Evolutionary conservation across 345 rosid species (phyloP).

Genomic region (Rhizophora mangle): DNA sequence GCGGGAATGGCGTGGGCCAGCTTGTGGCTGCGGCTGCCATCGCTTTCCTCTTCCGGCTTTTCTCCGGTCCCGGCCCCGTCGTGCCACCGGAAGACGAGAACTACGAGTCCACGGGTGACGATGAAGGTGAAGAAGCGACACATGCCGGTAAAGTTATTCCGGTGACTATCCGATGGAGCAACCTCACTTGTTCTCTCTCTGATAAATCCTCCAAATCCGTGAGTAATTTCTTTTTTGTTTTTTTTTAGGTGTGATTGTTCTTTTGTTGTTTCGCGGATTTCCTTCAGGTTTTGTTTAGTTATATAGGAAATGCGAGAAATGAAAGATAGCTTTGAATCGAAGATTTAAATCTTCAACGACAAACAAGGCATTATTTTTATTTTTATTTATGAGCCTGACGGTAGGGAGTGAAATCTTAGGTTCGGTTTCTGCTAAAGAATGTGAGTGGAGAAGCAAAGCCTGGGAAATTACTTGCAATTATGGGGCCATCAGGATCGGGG

Average conservation of each 20-base stretch:
- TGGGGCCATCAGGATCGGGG: constrained; percentile 99
- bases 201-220: constrained; percentile 76
- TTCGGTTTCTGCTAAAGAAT: constrained; percentile 75
- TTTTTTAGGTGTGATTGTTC: too few relatives aligned
- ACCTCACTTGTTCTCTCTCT: constrained; percentile 77
- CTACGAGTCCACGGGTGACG: constrained; percentile 12
- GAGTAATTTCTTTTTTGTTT: constrained; percentile 15
- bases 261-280: not conserved
- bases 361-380: too few relatives aligned
- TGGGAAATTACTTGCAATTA: constrained; percentile 83
- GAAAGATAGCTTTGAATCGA: too few relatives aligned
- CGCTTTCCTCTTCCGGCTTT: constrained; percentile 66
- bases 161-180: constrained; percentile 75
- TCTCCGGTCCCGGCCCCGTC: constrained; percentile 79
- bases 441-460: constrained; percentile 94
- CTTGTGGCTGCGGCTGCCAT: constrained; percentile 71
- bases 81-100: constrained; percentile 49
- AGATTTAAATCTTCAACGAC: too few relatives aligned
- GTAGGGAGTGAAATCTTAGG: constrained; percentile 35
- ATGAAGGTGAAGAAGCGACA: constrained; percentile 32
- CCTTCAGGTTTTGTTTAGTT: constrained; percentile 12
- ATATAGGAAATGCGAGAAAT: constrained; percentile 8
- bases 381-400: not conserved
- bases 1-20: constrained; percentile 71
- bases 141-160: constrained; percentile 49